Conservation (phyloP, 2,329 filamentous ascomycete genomes). For the Huntiella decipiens region DNA sequence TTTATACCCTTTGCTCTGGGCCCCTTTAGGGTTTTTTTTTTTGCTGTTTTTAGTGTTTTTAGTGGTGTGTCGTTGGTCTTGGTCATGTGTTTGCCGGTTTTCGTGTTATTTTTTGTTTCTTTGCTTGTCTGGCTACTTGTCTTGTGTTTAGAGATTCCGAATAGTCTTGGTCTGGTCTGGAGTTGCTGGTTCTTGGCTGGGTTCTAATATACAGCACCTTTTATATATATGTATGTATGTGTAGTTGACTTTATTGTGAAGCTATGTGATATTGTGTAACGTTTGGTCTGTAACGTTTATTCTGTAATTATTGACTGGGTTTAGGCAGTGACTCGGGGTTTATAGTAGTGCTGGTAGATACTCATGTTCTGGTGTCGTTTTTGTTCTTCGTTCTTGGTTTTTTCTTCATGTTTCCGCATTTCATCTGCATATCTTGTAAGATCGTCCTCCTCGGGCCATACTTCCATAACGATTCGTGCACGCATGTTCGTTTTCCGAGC, state of each 20-base stretch:
- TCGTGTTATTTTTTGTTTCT: neutral
- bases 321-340: no score
- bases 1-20: neutral
- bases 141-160: slow-evolving; percentile 9
- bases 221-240: neutral
- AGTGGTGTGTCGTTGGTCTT: neutral
- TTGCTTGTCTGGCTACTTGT: slow-evolving; percentile 4
- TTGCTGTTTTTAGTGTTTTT: neutral
- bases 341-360: no score
- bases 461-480: slow-evolving; percentile 4
- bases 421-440: neutral
- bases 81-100: neutral
- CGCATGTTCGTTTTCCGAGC: slow-evolving; percentile 6
- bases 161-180: slow-evolving; percentile 10
- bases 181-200: slow-evolving; percentile 12
- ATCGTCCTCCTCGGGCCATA: slow-evolving; percentile 7
- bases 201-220: slow-evolving; percentile 11
- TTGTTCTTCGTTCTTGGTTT: neutral
- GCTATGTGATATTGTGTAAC: neutral
- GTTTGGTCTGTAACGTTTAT: neutral
- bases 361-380: neutral
- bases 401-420: neutral
- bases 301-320: no score
- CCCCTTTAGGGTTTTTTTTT: neutral
- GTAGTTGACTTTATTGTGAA: neutral